Conservation (phyloP, 345 rosid species). For the Reutealis trisperma region DNA sequence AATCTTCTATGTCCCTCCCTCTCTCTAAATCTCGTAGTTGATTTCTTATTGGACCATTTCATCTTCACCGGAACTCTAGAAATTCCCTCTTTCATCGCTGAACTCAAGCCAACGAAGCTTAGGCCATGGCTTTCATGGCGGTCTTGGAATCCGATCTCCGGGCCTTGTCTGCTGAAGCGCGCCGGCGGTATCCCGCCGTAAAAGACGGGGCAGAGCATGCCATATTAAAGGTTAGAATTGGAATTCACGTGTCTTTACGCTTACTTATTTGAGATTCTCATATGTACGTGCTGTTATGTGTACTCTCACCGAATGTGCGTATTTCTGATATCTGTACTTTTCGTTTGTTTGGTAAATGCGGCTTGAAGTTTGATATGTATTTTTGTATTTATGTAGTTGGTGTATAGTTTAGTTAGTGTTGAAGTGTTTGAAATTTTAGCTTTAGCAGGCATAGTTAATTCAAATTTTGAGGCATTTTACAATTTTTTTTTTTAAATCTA, state of each 20-base stretch:
- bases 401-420: not conserved
- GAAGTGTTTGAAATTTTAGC: not conserved
- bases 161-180: slow-evolving; percentile 95
- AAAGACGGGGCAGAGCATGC: slow-evolving; percentile 98
- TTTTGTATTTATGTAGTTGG: not conserved
- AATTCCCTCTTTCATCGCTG: not conserved
- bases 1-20: not conserved
- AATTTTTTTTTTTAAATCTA: not conserved
- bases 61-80: not conserved
- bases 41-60: not conserved
- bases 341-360: not conserved
- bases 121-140: slow-evolving; percentile 82
- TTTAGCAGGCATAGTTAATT: not conserved
- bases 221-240: slow-evolving; percentile 63
- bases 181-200: slow-evolving; percentile 88
- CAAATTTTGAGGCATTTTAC: not conserved
- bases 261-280: not conserved
- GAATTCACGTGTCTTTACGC: not conserved
- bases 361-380: not conserved
- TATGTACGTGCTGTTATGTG: no score
- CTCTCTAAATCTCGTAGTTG: not conserved
- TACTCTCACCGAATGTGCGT: not conserved
- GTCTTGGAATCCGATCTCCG: slow-evolving; percentile 97
- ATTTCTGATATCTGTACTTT: not conserved
- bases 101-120: not conserved